phyloP scores from a whole-genome alignment of 768 basidiomycete species.

The Rhodosporidiobolus sp. region DNA sequence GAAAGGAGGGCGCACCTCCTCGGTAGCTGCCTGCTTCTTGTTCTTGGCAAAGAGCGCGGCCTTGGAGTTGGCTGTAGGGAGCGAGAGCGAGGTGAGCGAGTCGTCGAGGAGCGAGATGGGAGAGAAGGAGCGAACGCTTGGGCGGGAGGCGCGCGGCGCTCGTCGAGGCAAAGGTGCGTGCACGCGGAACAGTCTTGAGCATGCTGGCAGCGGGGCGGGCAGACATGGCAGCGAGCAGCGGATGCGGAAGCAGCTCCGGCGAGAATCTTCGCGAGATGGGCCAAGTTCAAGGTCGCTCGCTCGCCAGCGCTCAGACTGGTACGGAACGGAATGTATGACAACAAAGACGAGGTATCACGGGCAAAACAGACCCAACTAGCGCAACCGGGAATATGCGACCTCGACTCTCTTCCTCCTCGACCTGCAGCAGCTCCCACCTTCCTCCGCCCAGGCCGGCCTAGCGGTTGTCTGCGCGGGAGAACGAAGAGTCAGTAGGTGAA shows the following conservation, averaged over 20 bases:
- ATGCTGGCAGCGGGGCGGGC: background rate
- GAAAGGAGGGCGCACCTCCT: constrained; percentile 11
- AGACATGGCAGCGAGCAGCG: constrained; percentile 8
- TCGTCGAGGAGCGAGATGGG: background rate
- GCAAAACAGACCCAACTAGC: too few relatives aligned
- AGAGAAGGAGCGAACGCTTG: constrained; percentile 7
- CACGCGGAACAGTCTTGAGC: background rate
- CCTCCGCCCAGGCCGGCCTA: background rate
- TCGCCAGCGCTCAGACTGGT: too few relatives aligned
- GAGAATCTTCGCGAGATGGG: background rate
- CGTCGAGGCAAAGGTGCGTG: constrained; percentile 15
- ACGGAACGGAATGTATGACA: background rate
- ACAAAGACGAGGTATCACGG: too few relatives aligned
- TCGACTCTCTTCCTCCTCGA: background rate
- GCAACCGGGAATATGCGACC: too few relatives aligned
- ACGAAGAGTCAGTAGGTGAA: background rate
- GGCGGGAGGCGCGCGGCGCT: constrained; percentile 18
- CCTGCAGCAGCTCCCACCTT: background rate
- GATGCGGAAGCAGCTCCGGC: background rate
- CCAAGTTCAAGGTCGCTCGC: too few relatives aligned
- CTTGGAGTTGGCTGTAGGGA: constrained; percentile 10
- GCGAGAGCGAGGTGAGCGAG: background rate
- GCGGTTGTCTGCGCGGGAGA: constrained; percentile 19
- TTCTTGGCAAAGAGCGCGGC: constrained; percentile 13
- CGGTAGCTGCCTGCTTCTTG: constrained; percentile 11